phyloP scores from a whole-genome alignment of 805 yeast species.

The Suhomyces pyralidae region DNA sequence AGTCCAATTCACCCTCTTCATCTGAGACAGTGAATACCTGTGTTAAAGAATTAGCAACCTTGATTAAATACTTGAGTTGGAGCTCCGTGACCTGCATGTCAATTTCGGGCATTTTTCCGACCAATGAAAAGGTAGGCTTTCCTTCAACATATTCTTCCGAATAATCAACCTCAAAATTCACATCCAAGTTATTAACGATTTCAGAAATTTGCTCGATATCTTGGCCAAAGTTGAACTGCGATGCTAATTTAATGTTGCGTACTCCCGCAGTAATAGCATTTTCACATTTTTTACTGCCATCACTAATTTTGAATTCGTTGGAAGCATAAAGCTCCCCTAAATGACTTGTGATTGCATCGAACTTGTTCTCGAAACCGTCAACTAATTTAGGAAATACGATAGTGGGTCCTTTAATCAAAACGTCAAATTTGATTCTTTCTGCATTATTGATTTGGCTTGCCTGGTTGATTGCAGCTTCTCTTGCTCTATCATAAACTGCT shows the following conservation, averaged over 20 bases:
- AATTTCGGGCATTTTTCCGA: conserved; percentile 61
- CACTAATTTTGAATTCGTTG: conserved; percentile 50
- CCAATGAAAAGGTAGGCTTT: conserved; percentile 49
- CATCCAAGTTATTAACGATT: conserved; percentile 63
- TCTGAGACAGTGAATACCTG: conserved; percentile 48
- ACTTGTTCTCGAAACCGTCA: conserved; percentile 35
- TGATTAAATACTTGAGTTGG: conserved; percentile 58
- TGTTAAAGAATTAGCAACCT: conserved; percentile 54
- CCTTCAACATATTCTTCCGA: conserved; percentile 36
- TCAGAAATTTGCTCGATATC: conserved; percentile 51
- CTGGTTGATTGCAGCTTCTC: conserved; percentile 84
- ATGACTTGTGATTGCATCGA: conserved; percentile 65
- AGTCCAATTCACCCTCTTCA: conserved; percentile 37
- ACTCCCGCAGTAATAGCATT: conserved; percentile 69
- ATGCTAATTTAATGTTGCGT: conserved; percentile 64
- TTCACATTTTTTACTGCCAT: conserved; percentile 23
- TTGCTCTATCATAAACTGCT: conserved; percentile 80
- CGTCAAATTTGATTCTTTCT: conserved; percentile 63
- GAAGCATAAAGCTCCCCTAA: conserved; percentile 78
- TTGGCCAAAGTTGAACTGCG: conserved; percentile 52
- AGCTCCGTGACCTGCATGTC: conserved; percentile 67
- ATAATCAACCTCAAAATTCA: conserved; percentile 58
- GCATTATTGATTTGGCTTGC: conserved; percentile 63
- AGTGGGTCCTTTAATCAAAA: conserved; percentile 77
- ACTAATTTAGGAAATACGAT: conserved; percentile 68